Percentiles rank a stretch among this genome's conserved stretches.
Conservation (phyloP, 192 early-diverging fungal genomes). For the Linnemannia elongata region DNA sequence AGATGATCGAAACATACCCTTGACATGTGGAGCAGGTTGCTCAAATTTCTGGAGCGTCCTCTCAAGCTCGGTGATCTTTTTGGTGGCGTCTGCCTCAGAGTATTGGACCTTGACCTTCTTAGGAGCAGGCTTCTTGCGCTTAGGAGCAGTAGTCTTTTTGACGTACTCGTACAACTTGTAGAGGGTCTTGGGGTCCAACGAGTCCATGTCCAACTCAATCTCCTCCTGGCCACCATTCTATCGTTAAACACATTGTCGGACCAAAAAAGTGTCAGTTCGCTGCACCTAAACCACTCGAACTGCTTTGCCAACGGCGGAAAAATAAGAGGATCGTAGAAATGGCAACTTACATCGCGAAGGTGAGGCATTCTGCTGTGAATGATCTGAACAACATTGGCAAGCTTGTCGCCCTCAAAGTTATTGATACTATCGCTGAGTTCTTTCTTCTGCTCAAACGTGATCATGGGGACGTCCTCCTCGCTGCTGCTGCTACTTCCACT, state of each 20-base stretch:
- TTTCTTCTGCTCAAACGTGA: conserved; percentile 91
- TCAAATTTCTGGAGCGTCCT: conserved; percentile 65
- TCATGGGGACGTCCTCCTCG: conserved; percentile 60
- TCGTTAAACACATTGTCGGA: neutral
- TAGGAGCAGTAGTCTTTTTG: conserved; percentile 64
- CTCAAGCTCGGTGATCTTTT: conserved; percentile 65
- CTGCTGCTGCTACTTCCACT: conserved; percentile 26
- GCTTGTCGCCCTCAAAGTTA: conserved; percentile 74
- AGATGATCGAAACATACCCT: conserved; percentile 44
- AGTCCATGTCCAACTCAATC: conserved; percentile 97
- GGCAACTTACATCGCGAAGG: conserved; percentile 36
- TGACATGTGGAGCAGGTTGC: conserved; percentile 56
- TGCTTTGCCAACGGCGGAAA: neutral
- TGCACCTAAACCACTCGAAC: neutral
- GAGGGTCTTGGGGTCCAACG: conserved; percentile 84
- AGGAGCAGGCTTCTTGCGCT: conserved; percentile 60
- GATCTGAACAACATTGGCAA: conserved; percentile 79
- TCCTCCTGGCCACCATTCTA: conserved; percentile 79
- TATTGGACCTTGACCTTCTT: conserved; percentile 66
- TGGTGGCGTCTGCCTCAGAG: conserved; percentile 65
- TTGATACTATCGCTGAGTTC: conserved; percentile 84
- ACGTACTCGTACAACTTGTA: conserved; percentile 92
- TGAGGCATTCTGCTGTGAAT: conserved; percentile 77
- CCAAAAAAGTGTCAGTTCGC: neutral
- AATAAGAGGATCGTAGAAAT: neutral